Conservation (phyloP, 2,329 filamentous ascomycete species). For the Daldinia sp. region DNA sequence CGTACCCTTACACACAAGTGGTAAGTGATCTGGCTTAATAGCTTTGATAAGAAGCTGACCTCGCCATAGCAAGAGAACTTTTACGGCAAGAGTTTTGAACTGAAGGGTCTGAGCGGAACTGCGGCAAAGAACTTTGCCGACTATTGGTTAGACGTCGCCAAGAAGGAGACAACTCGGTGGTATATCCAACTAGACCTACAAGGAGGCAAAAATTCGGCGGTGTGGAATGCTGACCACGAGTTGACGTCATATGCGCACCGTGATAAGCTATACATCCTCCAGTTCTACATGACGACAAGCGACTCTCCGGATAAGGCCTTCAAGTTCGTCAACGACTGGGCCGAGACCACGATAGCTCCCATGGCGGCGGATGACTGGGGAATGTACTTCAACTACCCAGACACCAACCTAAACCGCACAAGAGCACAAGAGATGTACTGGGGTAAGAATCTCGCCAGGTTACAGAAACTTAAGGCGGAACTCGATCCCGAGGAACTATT, state of each 20-base stretch:
- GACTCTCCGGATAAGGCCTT: constrained; percentile 43
- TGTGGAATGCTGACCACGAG: constrained; percentile 43
- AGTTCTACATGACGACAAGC: constrained; percentile 54
- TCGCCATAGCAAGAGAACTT: constrained; percentile 52
- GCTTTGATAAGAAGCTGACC: constrained; percentile 20
- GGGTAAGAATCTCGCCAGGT: constrained; percentile 49
- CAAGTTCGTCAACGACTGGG: constrained; percentile 44
- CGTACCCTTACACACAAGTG: constrained; percentile 42
- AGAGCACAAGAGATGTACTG: constrained; percentile 61
- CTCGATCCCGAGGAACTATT: constrained; percentile 54
- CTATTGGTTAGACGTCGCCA: constrained; percentile 52
- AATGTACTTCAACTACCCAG: constrained; percentile 62
- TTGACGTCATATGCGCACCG: constrained; percentile 53
- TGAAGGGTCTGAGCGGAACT: constrained; percentile 48
- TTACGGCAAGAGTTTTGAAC: constrained; percentile 53
- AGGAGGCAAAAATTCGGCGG: constrained; percentile 51
- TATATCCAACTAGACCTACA: constrained; percentile 55
- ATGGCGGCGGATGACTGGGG: constrained; percentile 40
- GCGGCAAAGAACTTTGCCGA: constrained; percentile 50
- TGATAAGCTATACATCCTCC: constrained; percentile 58
- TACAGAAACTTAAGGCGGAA: constrained; percentile 51
- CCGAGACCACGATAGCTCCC: constrained; percentile 36
- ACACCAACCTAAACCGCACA: constrained; percentile 55
- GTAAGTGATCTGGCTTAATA: constrained; percentile 35
- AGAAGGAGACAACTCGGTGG: constrained; percentile 50